A percentile compares a stretch with the other conserved stretches of the same genome.
phyloP scores from a whole-genome alignment of 305 asterid genomes.

The Solanum hybrid region DNA sequence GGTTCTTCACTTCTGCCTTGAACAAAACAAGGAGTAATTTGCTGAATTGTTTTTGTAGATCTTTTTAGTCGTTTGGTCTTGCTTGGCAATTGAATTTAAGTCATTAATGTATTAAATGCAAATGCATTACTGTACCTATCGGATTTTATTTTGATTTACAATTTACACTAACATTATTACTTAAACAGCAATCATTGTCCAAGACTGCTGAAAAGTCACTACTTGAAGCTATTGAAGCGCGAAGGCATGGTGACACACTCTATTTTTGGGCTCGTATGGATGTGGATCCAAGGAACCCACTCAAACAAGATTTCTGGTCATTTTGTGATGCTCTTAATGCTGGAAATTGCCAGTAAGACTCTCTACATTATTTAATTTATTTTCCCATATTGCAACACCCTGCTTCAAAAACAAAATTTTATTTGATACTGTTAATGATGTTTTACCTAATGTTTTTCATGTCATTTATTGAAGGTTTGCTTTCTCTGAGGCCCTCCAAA shows the following conservation, averaged over 20 bases:
- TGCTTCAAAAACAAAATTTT: neutral
- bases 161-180: neutral
- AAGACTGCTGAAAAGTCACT: slow-evolving; percentile 56
- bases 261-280: slow-evolving; percentile 84
- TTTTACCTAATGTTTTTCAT: neutral
- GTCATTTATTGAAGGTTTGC: slow-evolving; percentile 42
- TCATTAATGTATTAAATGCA: neutral
- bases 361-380: neutral
- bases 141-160: neutral
- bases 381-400: neutral
- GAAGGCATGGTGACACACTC: slow-evolving; percentile 63
- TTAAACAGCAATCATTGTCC: slow-evolving; percentile 59
- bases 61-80: neutral
- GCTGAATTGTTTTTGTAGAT: neutral
- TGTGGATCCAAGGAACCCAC: slow-evolving; percentile 43
- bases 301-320: slow-evolving; percentile 76
- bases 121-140: neutral
- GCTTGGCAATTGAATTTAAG: neutral
- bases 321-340: slow-evolving; percentile 84
- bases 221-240: slow-evolving; percentile 55
- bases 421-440: neutral
- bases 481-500: slow-evolving; percentile 64
- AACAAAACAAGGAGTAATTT: neutral
- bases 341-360: slow-evolving; percentile 85
- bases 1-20: neutral